Conservation (phyloP, 148 eudicot genomes). For the Agrostemma githago region DNA sequence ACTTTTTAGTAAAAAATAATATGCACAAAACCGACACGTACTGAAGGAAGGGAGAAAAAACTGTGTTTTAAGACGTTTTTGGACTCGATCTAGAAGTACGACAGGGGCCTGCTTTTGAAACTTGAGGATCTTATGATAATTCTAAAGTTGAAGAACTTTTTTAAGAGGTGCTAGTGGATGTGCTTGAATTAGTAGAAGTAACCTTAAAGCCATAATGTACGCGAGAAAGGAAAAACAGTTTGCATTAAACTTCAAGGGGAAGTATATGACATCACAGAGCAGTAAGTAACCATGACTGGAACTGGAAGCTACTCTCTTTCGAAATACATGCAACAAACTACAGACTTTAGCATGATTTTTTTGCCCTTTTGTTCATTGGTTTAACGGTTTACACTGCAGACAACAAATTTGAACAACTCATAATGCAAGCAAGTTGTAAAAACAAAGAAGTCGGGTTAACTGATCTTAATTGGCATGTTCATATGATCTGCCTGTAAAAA, state of each 20-base stretch:
- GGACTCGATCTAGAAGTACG: constrained; percentile 1
- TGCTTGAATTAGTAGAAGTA: constrained; percentile 17
- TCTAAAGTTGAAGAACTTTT: not conserved
- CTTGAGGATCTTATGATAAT: not conserved
- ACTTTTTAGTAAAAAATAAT: too few species aligned
- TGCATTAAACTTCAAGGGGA: constrained; percentile 25
- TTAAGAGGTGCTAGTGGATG: constrained; percentile 14
- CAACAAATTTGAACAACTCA: not conserved
- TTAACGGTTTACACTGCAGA: too few species aligned
- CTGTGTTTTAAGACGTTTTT: constrained; percentile 10
- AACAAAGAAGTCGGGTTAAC: not conserved
- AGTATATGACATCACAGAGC: constrained; percentile 26
- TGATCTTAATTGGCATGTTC: not conserved
- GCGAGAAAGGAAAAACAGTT: constrained; percentile 5
- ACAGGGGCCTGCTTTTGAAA: not conserved
- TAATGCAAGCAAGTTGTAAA: not conserved
- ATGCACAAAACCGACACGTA: not conserved
- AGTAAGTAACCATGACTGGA: constrained; percentile 17
- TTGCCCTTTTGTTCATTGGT: too few species aligned
- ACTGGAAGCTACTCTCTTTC: constrained; percentile 20
- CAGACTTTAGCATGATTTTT: not conserved
- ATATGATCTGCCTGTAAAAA: constrained; percentile 1
- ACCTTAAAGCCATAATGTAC: constrained; percentile 27
- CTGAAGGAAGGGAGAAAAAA: not conserved
- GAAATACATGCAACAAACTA: not conserved